These are phyloP conservation scores for Sporothrix luriei DNA, from an alignment of 2,329 filamentous ascomycete species.

Conservation along the genomic window DNA sequence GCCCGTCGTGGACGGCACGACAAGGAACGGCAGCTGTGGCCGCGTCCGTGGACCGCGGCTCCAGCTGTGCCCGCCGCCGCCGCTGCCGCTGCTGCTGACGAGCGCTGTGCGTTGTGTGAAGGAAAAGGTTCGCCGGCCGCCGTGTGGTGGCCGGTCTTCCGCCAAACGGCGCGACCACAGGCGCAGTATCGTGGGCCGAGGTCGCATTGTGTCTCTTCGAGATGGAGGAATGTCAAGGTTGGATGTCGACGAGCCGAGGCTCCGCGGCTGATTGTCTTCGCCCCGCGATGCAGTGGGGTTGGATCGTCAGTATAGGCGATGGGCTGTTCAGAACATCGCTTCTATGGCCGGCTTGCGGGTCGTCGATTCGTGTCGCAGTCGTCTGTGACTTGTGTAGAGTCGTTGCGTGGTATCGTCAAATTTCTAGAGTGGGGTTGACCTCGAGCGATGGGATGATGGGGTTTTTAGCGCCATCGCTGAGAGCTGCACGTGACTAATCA, in stretches of 20 bases:
- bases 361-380: background rate
- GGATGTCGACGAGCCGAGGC: background rate
- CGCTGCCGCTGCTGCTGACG: background rate
- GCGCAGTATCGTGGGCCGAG: constrained; percentile 21
- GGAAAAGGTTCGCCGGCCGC: constrained; percentile 26
- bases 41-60: constrained; percentile 37
- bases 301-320: background rate
- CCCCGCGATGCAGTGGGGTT: background rate
- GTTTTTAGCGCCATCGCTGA: background rate
- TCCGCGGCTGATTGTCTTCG: background rate
- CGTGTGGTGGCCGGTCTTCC: background rate
- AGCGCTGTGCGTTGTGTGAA: constrained; percentile 20
- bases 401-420: constrained; percentile 6
- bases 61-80: constrained; percentile 24
- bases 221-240: background rate
- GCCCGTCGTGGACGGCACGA: constrained; percentile 40
- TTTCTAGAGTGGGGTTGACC: constrained; percentile 12
- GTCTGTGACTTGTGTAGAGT: constrained; percentile 3
- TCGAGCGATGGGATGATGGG: background rate
- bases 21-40: constrained; percentile 57
- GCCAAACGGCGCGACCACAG: constrained; percentile 25
- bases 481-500: background rate
- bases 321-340: background rate
- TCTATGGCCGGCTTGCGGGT: background rate
- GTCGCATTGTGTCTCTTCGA: constrained; percentile 13